These are phyloP conservation scores for Ascochyta rabiei DNA, from an alignment of 2,329 filamentous ascomycete genomes.

Conservation along the genomic window DNA sequence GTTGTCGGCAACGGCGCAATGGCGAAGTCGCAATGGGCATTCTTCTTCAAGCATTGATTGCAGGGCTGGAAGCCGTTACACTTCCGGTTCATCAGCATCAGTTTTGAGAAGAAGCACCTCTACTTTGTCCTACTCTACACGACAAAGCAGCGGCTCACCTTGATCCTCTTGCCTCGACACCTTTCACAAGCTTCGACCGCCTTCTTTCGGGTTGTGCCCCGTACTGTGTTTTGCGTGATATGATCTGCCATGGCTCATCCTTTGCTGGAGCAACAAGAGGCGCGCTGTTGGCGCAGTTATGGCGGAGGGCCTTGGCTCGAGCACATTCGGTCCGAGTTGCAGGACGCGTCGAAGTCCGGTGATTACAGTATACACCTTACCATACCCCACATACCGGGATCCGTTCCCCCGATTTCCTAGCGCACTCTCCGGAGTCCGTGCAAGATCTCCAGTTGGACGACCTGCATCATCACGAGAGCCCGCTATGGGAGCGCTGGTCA, in stretches of 20 bases:
- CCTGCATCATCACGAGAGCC: too few relatives aligned
- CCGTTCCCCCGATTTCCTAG: too few relatives aligned
- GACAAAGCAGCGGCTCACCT: background rate
- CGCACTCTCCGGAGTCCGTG: too few relatives aligned
- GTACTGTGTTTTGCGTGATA: background rate
- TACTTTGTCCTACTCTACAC: background rate
- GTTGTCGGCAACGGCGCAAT: background rate
- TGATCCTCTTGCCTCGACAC: conserved; percentile 1
- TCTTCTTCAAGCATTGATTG: background rate
- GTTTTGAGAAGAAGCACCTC: background rate
- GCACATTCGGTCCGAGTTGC: background rate
- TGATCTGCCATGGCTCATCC: background rate
- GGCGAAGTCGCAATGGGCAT: background rate
- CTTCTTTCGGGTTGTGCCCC: background rate
- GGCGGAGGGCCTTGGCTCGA: background rate
- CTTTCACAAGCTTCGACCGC: background rate
- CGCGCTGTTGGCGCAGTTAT: background rate
- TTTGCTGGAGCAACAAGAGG: background rate
- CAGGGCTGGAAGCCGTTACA: background rate
- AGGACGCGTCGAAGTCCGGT: background rate
- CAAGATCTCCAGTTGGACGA: too few relatives aligned
- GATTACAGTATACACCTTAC: too few relatives aligned
- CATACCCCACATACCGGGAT: too few relatives aligned
- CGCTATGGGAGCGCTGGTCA: too few relatives aligned
- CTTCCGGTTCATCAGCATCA: background rate